Base-by-base conservation (phyloP, 257 asterid genomes). In the Rhazya stricta region DNA sequence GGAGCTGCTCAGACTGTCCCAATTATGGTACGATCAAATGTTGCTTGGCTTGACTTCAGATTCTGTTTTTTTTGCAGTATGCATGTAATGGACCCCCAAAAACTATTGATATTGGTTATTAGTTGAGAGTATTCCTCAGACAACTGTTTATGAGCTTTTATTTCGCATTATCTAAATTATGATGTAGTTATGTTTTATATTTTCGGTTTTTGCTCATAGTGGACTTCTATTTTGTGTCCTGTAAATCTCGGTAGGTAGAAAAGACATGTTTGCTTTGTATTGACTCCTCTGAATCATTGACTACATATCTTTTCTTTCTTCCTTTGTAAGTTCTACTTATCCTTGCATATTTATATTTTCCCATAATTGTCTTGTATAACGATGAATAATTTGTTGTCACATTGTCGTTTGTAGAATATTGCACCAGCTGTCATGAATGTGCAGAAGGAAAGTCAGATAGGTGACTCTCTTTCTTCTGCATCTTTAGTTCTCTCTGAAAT, bases 371-470 rank as follows among this genome's bases (percentile, higher is more conserved):
- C 10, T 37, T 19, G 7, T 66, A 8, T 65, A 46, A 4, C 29
- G 37, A 12, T 29, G 63, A 16, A 5, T 57, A 50, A 74, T n/a
- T 43, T 74, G 21, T 82, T 29, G 30, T 42, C 56, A 13, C 67
- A 18, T 71, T 7, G 1, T 69, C 70, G 43, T 63, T n/a, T 87
- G 85, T 91, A 92, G 96, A 81, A 77, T 81, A 21, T 87, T 21
- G 58, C 74, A 32, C 75, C 81, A 3, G 74, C 43, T 53, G 71
- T 69, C 39, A 81, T 3, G 62, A 34, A 84, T n/a, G 79, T 51
- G n/a, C 90, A 78, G 69, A 83, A 57, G 43, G 88, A 82, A 80
- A 77, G 72, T 78, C 74, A 84, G 67, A 67, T 81, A 79, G 96
- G 95, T 89, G 67, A 71, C 2, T 0, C 53, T 56, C 12, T 51